A percentile compares a stretch with the other conserved stretches of the same genome.
phyloP scores from a whole-genome alignment of 805 yeast genomes.

The Candida chilensis region DNA sequence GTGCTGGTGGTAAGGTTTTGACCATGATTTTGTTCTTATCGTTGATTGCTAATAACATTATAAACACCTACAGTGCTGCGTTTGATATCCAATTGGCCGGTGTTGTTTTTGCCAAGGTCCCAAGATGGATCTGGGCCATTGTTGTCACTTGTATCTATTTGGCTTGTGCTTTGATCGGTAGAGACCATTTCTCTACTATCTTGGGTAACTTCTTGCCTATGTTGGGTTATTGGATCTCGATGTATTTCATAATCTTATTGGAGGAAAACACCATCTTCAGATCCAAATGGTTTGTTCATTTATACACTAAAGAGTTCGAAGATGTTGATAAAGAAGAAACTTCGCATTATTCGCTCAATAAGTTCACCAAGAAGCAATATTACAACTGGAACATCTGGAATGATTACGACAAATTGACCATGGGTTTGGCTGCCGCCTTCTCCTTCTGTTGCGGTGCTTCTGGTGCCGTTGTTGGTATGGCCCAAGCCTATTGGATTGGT shows the following conservation, averaged over 20 bases:
- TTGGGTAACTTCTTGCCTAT: slow-evolving; percentile 79
- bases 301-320: slow-evolving; percentile 36
- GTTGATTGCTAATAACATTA: slow-evolving; percentile 70
- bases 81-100: slow-evolving; percentile 66
- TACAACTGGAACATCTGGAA: slow-evolving; percentile 78
- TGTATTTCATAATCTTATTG: slow-evolving; percentile 60
- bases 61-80: slow-evolving; percentile 77
- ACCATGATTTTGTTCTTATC: slow-evolving; percentile 63
- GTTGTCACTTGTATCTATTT: slow-evolving; percentile 54
- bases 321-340: too few relatives aligned
- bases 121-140: slow-evolving; percentile 73
- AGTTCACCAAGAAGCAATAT: too few relatives aligned
- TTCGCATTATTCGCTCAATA: too few relatives aligned
- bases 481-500: slow-evolving; percentile 78
- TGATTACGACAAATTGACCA: slow-evolving; percentile 46
- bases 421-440: slow-evolving; percentile 61
- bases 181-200: slow-evolving; percentile 61
- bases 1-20: slow-evolving; percentile 66
- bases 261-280: slow-evolving; percentile 73
- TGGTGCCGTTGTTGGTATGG: slow-evolving; percentile 84
- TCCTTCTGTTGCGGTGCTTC: slow-evolving; percentile 65
- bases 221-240: slow-evolving; percentile 88
- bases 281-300: slow-evolving; percentile 27
- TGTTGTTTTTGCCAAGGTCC: slow-evolving; percentile 48
- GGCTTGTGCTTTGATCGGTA: slow-evolving; percentile 68